These are phyloP conservation scores for Musa schizocarpa DNA, from an alignment of 176 grass and related monocot species.

Conservation along the genomic window DNA sequence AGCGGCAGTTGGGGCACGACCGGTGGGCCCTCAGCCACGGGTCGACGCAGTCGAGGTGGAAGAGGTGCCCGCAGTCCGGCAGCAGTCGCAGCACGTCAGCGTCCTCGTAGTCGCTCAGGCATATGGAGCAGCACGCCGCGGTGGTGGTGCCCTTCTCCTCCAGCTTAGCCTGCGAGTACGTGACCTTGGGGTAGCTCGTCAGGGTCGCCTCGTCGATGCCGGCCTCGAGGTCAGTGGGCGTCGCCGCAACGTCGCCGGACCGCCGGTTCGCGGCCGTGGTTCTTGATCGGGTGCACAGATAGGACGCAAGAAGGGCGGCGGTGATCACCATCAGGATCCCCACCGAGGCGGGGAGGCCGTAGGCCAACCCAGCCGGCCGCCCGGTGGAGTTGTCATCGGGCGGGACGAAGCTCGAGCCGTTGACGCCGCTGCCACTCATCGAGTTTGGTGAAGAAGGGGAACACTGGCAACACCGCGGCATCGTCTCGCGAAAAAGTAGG, in stretches of 20 bases:
- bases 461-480: too few species aligned
- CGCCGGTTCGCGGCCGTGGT: neutral
- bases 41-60: conserved; percentile 41
- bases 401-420: neutral
- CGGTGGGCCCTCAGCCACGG: conserved; percentile 31
- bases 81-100: conserved; percentile 31
- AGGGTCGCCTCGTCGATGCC: conserved; percentile 22
- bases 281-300: neutral
- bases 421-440: neutral
- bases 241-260: conserved; percentile 13
- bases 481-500: too few species aligned
- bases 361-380: neutral
- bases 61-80: conserved; percentile 34
- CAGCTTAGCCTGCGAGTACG: conserved; percentile 14
- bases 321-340: neutral
- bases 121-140: conserved; percentile 18
- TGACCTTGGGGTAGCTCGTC: conserved; percentile 6
- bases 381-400: neutral
- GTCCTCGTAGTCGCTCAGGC: conserved; percentile 24
- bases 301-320: neutral
- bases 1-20: conserved; percentile 43
- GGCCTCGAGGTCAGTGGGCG: neutral
- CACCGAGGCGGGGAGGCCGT: neutral
- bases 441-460: too few species aligned
- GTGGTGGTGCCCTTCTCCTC: neutral